Evolutionary conservation across 768 basidiomycete genomes (phyloP).

Genomic region (Pleurotus cornucopiae): DNA sequence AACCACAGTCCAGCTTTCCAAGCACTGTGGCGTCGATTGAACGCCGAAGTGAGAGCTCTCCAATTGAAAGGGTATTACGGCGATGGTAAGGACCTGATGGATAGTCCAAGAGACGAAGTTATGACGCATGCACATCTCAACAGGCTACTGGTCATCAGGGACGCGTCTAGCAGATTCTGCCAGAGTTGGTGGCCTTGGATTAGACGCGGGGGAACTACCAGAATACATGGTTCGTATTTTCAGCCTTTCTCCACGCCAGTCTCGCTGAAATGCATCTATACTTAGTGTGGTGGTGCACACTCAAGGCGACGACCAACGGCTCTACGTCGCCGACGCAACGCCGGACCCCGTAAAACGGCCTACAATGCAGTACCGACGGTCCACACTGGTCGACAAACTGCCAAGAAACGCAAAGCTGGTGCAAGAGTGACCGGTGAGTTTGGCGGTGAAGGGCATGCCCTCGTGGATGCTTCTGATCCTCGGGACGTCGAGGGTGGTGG

Average conservation of each 20-base stretch:
- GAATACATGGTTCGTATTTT: conserved; percentile 64
- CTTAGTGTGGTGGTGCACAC: conserved; percentile 75
- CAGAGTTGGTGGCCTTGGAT: conserved; percentile 43
- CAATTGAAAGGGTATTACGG: conserved; percentile 78
- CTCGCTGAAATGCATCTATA: conserved; percentile 18
- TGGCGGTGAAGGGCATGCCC: conserved; percentile 45
- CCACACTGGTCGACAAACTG: conserved; percentile 57
- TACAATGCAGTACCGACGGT: conserved; percentile 43
- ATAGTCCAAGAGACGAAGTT: background rate
- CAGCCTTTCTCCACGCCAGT: background rate
- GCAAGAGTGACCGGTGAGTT: conserved; percentile 64
- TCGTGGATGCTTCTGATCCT: conserved; percentile 39
- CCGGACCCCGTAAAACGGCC: conserved; percentile 18
- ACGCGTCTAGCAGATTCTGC: conserved; percentile 64
- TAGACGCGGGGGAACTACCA: conserved; percentile 57
- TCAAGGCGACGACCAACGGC: conserved; percentile 50
- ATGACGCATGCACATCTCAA: background rate
- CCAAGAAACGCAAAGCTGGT: conserved; percentile 70
- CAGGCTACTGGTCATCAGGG: conserved; percentile 84
- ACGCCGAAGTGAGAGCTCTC: conserved; percentile 62
- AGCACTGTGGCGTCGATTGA: conserved; percentile 64
- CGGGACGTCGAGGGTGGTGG: conserved; percentile 25
- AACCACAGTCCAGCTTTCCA: conserved; percentile 78
- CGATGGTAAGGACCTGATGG: conserved; percentile 47
- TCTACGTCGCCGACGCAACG: conserved; percentile 34